Evolutionary conservation across 495 filamentous ascomycete species (phyloP).

Genomic region (Tricharina praecox): DNA sequence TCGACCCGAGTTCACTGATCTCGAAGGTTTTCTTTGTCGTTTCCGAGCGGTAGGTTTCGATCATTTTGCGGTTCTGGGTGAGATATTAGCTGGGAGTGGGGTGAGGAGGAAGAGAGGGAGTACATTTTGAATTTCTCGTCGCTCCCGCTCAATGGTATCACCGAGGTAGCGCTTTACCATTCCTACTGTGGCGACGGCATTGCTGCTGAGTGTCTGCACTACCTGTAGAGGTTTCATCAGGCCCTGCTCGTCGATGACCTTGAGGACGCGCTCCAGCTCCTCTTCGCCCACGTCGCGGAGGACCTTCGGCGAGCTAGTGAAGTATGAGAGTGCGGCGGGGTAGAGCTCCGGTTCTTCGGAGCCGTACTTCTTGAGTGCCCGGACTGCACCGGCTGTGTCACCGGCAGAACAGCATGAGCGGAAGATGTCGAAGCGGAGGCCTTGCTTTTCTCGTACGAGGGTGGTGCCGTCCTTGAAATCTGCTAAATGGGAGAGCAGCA

Average conservation of each 20-base stretch:
- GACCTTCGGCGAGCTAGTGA: slow-evolving; percentile 66
- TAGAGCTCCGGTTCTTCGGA: slow-evolving; percentile 85
- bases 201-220: slow-evolving; percentile 74
- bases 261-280: slow-evolving; percentile 60
- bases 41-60: slow-evolving; percentile 69
- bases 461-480: slow-evolving; percentile 80
- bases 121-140: slow-evolving; percentile 60
- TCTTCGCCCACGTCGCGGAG: slow-evolving; percentile 75
- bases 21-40: slow-evolving; percentile 64
- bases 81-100: slow-evolving; percentile 9
- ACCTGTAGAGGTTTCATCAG: slow-evolving; percentile 95
- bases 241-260: slow-evolving; percentile 72
- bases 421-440: slow-evolving; percentile 86
- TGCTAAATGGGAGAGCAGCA: slow-evolving; percentile 80
- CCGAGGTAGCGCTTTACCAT: slow-evolving; percentile 87
- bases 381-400: slow-evolving; percentile 77
- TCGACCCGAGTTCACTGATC: slow-evolving; percentile 52
- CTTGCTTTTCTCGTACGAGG: slow-evolving; percentile 83
- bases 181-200: slow-evolving; percentile 86
- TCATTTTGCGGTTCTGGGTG: slow-evolving; percentile 57
- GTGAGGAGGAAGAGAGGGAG: slow-evolving; percentile 10
- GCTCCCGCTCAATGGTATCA: slow-evolving; percentile 72
- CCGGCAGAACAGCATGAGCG: slow-evolving; percentile 87
- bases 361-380: slow-evolving; percentile 78
- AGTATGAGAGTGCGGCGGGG: slow-evolving; percentile 79